Base-by-base conservation (phyloP, 192 early-diverging fungal genomes). In the Phycomyces nitens region DNA sequence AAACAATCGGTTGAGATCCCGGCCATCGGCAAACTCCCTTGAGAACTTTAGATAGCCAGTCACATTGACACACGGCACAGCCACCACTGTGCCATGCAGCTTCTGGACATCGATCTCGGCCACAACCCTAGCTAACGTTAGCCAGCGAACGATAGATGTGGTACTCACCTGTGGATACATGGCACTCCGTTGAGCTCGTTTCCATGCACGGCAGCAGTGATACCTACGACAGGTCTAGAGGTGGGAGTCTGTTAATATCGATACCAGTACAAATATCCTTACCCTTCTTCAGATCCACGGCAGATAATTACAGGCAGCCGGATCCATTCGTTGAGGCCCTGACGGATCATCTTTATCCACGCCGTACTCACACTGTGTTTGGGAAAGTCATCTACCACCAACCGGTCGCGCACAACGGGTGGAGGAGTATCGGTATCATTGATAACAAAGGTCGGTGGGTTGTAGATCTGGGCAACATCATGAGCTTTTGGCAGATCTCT, bases 181-280 rank as follows among this genome's bases (percentile, higher is more conserved):
- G 94, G 94, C 21, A 96, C 89, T 21, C 94, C 94, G 62, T 96
- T 96, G 51, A 96, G 77, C 64, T 96, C 94, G 64, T 96, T 94
- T 61, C 94, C 94, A 67, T 96, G 94, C 5, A 96, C 79, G 0
- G 91, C 94, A 12, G 94, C 92, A 0, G 94, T 96, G 22, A 71
- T 66, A 29, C 70, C 70, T 9, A 71, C 70, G 24, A 71, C 70
- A 6, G 70, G 70, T 5, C 68, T 70, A 47, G 5, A 55, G 20
- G 8, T 18, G 27, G 27, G 49, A 29, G 7, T 34, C 29, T 5
- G 7, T 34, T 24, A 29, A 49, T 11, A n/a, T 49, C 18, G 5
- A 29, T 60, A 21, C 2, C 22, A 15, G 18, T 14, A 18, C 1
- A 5, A 11, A 23, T 16, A 14, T 10, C 51, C 47, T 58, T 69